These are phyloP conservation scores for Neoconidiobolus thromboides DNA, from an alignment of 371 early-diverging fungal species.

Conservation along the genomic window DNA sequence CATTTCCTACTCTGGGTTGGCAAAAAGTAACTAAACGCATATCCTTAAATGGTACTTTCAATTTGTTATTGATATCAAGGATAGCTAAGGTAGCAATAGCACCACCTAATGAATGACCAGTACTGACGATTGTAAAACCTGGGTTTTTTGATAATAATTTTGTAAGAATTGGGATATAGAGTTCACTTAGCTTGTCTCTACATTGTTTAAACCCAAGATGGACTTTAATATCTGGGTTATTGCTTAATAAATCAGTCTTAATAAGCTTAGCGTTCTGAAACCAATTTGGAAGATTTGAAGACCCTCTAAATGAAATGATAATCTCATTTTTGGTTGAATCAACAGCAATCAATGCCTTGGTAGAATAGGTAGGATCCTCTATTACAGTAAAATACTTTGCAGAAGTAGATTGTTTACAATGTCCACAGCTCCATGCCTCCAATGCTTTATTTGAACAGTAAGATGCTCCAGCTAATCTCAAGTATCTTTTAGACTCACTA, in stretches of 20 bases:
- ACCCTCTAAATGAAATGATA: not conserved
- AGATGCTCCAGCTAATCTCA: not conserved
- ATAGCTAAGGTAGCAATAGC: not conserved
- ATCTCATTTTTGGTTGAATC: not conserved
- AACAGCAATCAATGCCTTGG: not conserved
- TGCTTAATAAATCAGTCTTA: not conserved
- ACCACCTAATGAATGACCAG: conserved; percentile 10
- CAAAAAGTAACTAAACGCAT: conserved; percentile 12
- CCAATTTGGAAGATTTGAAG: not conserved
- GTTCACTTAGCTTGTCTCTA: not conserved
- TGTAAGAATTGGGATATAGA: not conserved
- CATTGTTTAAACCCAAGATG: conserved; percentile 1
- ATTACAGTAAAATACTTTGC: not conserved
- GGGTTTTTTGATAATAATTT: not conserved
- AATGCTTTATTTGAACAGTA: not conserved
- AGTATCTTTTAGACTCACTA: not conserved
- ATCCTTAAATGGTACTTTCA: not conserved
- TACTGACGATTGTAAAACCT: conserved; percentile 4
- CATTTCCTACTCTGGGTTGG: conserved; percentile 27
- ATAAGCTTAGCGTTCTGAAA: not conserved
- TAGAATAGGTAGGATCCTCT: not conserved
- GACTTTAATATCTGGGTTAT: not conserved
- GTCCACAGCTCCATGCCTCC: not conserved
- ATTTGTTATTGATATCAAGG: not conserved
- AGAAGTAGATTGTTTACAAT: not conserved